Conservation (phyloP, 768 basidiomycete genomes). For the Fomitopsis pulvina region DNA sequence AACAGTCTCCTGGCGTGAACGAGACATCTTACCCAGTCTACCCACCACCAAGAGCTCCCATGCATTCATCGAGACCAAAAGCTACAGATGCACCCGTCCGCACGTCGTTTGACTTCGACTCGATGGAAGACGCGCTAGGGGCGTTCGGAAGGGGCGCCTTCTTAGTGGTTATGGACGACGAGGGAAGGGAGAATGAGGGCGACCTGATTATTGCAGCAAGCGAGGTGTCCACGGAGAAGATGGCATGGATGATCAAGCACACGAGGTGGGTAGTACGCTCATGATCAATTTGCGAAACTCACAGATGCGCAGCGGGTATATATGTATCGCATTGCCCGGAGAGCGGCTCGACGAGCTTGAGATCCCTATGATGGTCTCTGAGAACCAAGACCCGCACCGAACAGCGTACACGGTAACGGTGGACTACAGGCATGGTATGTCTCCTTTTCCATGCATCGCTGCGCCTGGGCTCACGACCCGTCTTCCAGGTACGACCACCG, state of each 20-base stretch:
- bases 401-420: conserved; percentile 97
- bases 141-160: conserved; percentile 82
- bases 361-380: conserved; percentile 91
- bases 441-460: neutral
- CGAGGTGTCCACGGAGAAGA: conserved; percentile 86
- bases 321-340: conserved; percentile 81
- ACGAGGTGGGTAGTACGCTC: conserved; percentile 61
- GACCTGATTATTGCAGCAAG: conserved; percentile 88
- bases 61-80: conserved; percentile 8
- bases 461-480: neutral
- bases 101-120: conserved; percentile 60
- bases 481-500: conserved; percentile 77
- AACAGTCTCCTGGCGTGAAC: neutral
- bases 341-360: conserved; percentile 70
- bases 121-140: conserved; percentile 70
- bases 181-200: conserved; percentile 93
- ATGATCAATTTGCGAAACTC: neutral
- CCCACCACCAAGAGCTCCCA: neutral
- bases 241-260: conserved; percentile 99
- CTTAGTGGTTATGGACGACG: conserved; percentile 97
- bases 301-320: conserved; percentile 64
- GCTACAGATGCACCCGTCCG: conserved; percentile 18
- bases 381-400: conserved; percentile 83
- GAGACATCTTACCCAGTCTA: neutral
- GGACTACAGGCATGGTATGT: conserved; percentile 81